Evolutionary conservation across 495 filamentous ascomycete genomes (phyloP), one percentile per base, ranked within the genome.

Genomic region (Aspergillus olivimuriae): DNA sequence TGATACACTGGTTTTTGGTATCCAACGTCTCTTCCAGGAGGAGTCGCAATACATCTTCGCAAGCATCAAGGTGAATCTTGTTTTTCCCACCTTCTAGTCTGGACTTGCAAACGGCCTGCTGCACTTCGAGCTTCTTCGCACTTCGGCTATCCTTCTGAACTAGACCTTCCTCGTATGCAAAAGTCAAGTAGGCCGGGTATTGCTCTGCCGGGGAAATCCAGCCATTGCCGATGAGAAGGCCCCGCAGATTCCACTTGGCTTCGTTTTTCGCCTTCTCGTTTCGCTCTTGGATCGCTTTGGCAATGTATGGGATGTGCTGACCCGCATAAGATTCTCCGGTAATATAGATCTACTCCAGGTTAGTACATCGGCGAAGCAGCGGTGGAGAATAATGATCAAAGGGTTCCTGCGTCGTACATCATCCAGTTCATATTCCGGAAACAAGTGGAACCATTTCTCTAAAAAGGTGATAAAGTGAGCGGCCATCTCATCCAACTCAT

Each of bases 311-410:
- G 42, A 98, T 98, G 66, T 97, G 82, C 61, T 97, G 94, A 23
- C 92, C 92, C 23, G 92, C 94, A 56, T 90, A 98, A 1, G 92
- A 98, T 67, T 98, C 92, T 16, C 92, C 92, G 0, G 91, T 83
- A 39, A 98, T 67, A 61, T 96, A 98, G 20, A 98, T 68, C 92
- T 97, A 34, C 28, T 10, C 26, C 19, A 41, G n/a, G 35, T 70
- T 31, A 70, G 70, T 58, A 44, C 60, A 42, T 26, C 28, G 45
- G 37, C 26, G 37, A 14, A 9, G 43, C 1, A 16, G 32, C 20
- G 23, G 3, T 2, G 2, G 17, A 0, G 16, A 20, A 4, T 12
- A 18, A 4, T 26, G n/a, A n/a, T n/a, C n/a, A n/a, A n/a, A n/a
- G n/a, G n/a, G n/a, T n/a, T n/a, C n/a, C n/a, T n/a, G n/a, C n/a